Base-by-base conservation (phyloP, 148 eudicot species). In the Persicaria maculosa region DNA sequence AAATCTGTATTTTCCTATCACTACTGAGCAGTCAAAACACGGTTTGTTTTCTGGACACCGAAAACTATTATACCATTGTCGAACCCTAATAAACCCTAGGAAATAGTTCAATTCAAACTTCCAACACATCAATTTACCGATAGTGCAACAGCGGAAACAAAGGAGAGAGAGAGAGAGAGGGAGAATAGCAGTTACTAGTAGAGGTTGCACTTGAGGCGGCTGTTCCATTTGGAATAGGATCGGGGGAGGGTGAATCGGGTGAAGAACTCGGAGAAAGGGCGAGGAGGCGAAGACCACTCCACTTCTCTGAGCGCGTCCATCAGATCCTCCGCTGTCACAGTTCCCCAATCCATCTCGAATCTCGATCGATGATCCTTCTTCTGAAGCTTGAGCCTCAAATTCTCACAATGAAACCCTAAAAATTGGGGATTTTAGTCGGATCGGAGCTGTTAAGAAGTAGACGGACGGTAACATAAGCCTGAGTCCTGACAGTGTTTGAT, bases 211-310 rank as follows among this genome's bases (percentile, higher is more conserved):
- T 89, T 91, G 86, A 89, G 87, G 79, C 97, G 97, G 79, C 92
- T 86, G 65, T 80, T 85, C 97, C 97, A 92, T 75, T 92, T 89
- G 67, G 88, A 54, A 36, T 71, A 81, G 8, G 97, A 88, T 15
- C 92, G 85, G 31, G 97, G 94, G 58, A 86, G 4, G 2, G 97
- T 88, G 78, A 92, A 92, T 79, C 88, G 77, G 68, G 97, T 88
- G 75, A 92, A 92, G 84, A 92, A 92, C 65, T 92, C 97, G 10
- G 90, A 81, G 17, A 81, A 55, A 10, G 97, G 97, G 1, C 94
- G 94, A 74, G 97, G 97, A 6, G 97, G 97, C 0, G 94, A 86
- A 0, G 97, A 92, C 97, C 94, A 92, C 71, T 92, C 97, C 6
- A 92, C 97, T 79, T 92, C 97, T 9, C 92, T 81, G 55, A 92